Evolutionary conservation across 2,329 filamentous ascomycete species (phyloP), one percentile per base, ranked within the genome.

Genomic region (Phialocephala subalpina): DNA sequence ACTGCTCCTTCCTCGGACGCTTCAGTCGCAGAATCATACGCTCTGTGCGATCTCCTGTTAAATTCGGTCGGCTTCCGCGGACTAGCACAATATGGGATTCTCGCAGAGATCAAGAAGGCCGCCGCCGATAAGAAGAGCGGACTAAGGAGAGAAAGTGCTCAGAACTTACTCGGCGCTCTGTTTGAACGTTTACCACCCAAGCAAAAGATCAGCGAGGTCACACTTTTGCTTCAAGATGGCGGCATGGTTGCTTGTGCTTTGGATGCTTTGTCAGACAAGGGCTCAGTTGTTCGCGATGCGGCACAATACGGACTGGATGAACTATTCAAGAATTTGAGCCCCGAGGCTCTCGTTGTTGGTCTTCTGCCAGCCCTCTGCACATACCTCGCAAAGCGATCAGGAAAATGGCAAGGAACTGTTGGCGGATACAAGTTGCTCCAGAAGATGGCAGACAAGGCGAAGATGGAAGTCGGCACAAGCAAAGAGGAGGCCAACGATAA

Each of bases 381-480:
- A 60, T 98, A 98, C 78, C 84, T 99, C 35, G 84, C 84, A 76
- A 97, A 93, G 81, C 89, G 88, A 76, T 92, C 93, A 18, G 94
- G 93, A 71, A 99, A 99, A 82, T 99, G 96, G 96, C 96, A 99
- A 81, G 96, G 96, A 67, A 93, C 92, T 18, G 92, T 97, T 61
- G 94, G 92, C 67, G 96, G 93, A 55, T 91, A 91, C 77, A 89
- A 91, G 78, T 80, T 98, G 69, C 82, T 99, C 65, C 94, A 96
- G 77, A 93, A 90, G 80, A 97, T 98, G 91, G 96, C 96, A 57
- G 92, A 97, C 77, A 97, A 97, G 84, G 92, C 95, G 47, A 92
- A 97, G 84, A 89, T 97, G 78, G 90, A 91, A 63, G 87, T 92
- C 69, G 94, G 92, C 66, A 81, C 79, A 71, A 92, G 88, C 75